Evolutionary conservation across 2,329 filamentous ascomycete genomes (phyloP).

Genomic region (Parasarocladium wereldwijsianum): DNA sequence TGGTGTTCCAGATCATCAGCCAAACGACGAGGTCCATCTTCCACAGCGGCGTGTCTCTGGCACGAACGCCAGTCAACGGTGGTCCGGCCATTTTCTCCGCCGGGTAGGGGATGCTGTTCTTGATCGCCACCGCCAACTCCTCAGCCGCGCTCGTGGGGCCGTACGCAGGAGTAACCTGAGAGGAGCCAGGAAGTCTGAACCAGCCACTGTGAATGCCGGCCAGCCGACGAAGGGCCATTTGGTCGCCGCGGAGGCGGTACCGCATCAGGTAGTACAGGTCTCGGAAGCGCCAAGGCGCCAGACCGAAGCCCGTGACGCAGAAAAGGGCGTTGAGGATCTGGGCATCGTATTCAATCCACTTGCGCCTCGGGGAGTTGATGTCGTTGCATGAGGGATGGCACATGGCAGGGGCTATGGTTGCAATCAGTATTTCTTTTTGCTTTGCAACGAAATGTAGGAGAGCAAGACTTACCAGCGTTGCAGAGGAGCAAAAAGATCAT

Average conservation of each 20-base stretch:
- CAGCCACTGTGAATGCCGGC: slow-evolving; percentile 62
- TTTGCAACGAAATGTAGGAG: neutral
- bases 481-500: slow-evolving; percentile 80
- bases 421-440: neutral
- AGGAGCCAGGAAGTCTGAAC: slow-evolving; percentile 58
- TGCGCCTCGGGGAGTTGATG: slow-evolving; percentile 60
- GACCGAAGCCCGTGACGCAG: slow-evolving; percentile 73
- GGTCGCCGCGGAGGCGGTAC: slow-evolving; percentile 40
- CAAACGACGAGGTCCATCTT: slow-evolving; percentile 70
- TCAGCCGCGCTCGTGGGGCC: slow-evolving; percentile 37
- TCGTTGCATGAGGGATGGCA: slow-evolving; percentile 55
- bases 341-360: slow-evolving; percentile 75
- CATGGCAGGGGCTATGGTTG: slow-evolving; percentile 44
- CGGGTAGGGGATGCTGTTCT: slow-evolving; percentile 42
- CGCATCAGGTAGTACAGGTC: slow-evolving; percentile 61
- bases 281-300: slow-evolving; percentile 72
- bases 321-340: slow-evolving; percentile 71
- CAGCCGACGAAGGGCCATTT: slow-evolving; percentile 47
- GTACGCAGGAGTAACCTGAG: slow-evolving; percentile 36
- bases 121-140: slow-evolving; percentile 22
- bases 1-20: slow-evolving; percentile 65
- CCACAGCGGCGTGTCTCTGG: slow-evolving; percentile 53
- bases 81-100: slow-evolving; percentile 45
- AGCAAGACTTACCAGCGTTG: slow-evolving; percentile 33
- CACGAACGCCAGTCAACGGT: slow-evolving; percentile 58